A percentile compares a stretch with the other conserved stretches of the same genome.
phyloP scores from a whole-genome alignment of 305 asterid species.

The Euphrasia arctica region DNA sequence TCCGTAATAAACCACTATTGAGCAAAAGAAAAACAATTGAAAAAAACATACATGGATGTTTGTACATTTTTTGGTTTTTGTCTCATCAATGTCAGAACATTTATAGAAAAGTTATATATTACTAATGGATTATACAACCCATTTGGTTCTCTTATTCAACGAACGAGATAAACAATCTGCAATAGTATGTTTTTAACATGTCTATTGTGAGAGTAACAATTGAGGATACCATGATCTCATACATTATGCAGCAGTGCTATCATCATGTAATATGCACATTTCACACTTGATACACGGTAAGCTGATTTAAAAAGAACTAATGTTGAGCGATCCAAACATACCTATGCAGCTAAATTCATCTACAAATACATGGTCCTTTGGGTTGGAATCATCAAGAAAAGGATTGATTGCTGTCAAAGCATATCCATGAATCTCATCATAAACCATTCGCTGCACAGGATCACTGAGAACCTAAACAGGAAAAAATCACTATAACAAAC shows the following conservation, averaged over 20 bases:
- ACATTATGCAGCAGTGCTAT: conserved; percentile 6
- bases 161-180: conserved; percentile 4
- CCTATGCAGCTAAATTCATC: conserved; percentile 99
- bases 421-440: conserved; percentile 95
- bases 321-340: conserved; percentile 25
- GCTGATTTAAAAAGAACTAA: background rate
- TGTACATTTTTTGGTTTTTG: background rate
- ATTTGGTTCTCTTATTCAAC: conserved; percentile 9
- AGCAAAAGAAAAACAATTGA: background rate
- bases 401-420: conserved; percentile 87
- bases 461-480: conserved; percentile 88
- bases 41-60: background rate
- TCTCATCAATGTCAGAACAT: conserved; percentile 3
- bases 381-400: conserved; percentile 65
- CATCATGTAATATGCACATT: conserved; percentile 15
- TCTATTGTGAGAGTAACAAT: background rate
- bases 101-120: background rate
- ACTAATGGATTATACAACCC: background rate
- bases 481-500: conserved; percentile 26
- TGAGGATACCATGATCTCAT: conserved; percentile 13
- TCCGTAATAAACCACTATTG: conserved; percentile 1
- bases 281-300: conserved; percentile 12
- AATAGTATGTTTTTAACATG: background rate
- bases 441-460: conserved; percentile 89
- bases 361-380: conserved; percentile 83